Percentiles rank a stretch among this genome's conserved stretches.
These are phyloP conservation scores for Globisporangium rhizosaccharum DNA, from an alignment of 352 stramenopile genomes.

Conservation along the genomic window DNA sequence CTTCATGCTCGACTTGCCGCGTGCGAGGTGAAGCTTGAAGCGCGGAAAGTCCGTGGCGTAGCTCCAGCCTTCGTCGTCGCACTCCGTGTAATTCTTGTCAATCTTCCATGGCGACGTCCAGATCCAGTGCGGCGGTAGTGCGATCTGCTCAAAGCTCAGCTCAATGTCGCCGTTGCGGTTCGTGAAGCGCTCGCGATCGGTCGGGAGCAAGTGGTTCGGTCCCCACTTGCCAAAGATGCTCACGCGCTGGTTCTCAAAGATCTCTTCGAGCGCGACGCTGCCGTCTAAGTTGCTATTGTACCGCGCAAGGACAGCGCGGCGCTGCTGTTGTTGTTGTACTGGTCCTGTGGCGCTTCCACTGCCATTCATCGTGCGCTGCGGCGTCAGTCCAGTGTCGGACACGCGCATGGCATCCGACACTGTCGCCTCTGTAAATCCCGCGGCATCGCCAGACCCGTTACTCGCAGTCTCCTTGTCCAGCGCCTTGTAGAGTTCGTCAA, in stretches of 20 bases:
- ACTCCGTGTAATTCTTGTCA: slow-evolving; percentile 86
- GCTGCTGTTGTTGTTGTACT: background rate
- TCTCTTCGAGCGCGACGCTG: slow-evolving; percentile 78
- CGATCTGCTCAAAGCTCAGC: slow-evolving; percentile 77
- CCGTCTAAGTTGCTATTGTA: slow-evolving; percentile 69
- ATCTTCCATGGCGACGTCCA: slow-evolving; percentile 85
- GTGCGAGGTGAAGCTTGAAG: slow-evolving; percentile 78
- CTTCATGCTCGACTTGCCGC: slow-evolving; percentile 76
- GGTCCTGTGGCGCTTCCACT: slow-evolving; percentile 2
- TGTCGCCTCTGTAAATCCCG: background rate
- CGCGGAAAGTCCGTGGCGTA: slow-evolving; percentile 83
- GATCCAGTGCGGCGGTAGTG: slow-evolving; percentile 66
- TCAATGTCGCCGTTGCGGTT: slow-evolving; percentile 75
- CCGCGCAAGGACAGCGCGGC: slow-evolving; percentile 31
- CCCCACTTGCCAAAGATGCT: slow-evolving; percentile 87
- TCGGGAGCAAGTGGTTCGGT: slow-evolving; percentile 77
- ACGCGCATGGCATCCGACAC: background rate
- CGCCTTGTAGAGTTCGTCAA: slow-evolving; percentile 45
- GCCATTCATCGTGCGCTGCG: background rate
- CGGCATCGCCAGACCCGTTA: background rate
- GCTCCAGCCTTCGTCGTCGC: slow-evolving; percentile 85
- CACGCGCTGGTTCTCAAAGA: slow-evolving; percentile 86
- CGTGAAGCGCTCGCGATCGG: slow-evolving; percentile 73
- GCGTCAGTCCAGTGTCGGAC: slow-evolving; percentile 4
- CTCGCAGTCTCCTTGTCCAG: slow-evolving; percentile 22